Evolutionary conservation across 1,139 yeast genomes (phyloP), one percentile per base, ranked within the genome.

Genomic region (Nakaseomyces uthaithaninus): DNA sequence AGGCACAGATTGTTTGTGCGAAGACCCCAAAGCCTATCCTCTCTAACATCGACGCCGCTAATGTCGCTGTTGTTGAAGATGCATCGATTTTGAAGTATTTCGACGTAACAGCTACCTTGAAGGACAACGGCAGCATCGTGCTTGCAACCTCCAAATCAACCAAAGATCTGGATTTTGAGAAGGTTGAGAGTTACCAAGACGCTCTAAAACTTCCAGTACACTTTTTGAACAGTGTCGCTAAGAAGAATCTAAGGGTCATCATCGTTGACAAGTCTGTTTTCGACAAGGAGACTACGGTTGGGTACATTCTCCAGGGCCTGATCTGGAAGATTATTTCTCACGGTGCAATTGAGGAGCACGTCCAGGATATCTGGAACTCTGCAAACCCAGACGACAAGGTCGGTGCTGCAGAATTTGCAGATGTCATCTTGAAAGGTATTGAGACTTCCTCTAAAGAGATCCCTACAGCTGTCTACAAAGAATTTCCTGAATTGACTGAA

Each of bases 301-400:
- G 78, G 34, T 80, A 86, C 62, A 84, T 86, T 43, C 66, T 76
- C 43, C 95, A 86, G 64, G 74, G 81, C 40, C 85, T 79, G 1
- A 81, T 85, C 68, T 86, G 95, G 94, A 72, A 74, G 50, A 67
- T 72, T 31, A 74, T 84, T 5, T 74, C 72, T 45, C 71, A 72
- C 41, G 70, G 80, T 37, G 71, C 72, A 33, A 60, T 66, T 38
- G 80, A 78, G 38, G 78, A 79, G 36, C 72, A 82, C 51, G 87
- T 85, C 45, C 81, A 85, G 62, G 81, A 80, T 62, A 75, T 86
- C 53, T 76, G 82, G 58, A 84, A 80, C 58, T 81, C 94, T 18
- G 80, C 80, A 48, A 93, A 94, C 42, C 75, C 81, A 44, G 86
- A 80, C 45, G 82, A 36, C 14, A 27, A 25, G 18, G 10, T 15